Conservation (phyloP, 2,329 filamentous ascomycete species). For the Paradendryphiella salina region DNA sequence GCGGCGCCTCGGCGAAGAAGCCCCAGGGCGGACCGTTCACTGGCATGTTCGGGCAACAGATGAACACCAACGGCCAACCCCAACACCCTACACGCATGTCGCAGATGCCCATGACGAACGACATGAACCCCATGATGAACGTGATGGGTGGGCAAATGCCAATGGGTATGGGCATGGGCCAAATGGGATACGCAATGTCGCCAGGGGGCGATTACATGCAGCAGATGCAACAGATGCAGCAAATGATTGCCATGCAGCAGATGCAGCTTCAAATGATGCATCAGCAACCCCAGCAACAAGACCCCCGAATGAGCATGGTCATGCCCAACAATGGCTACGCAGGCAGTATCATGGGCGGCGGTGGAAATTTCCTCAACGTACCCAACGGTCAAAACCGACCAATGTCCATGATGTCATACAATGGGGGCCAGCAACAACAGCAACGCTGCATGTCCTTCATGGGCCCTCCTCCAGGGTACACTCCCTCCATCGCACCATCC, state of each 20-base stretch:
- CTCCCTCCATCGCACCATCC: conserved; percentile 89
- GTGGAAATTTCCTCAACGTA: conserved; percentile 32
- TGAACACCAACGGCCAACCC: conserved; percentile 34
- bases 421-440: conserved; percentile 53
- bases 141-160: conserved; percentile 35
- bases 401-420: conserved; percentile 52
- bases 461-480: conserved; percentile 60
- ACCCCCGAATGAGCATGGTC: conserved; percentile 31
- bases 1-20: conserved; percentile 41
- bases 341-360: conserved; percentile 27
- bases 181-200: conserved; percentile 63
- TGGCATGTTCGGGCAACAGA: conserved; percentile 40
- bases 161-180: conserved; percentile 37
- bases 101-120: conserved; percentile 35
- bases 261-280: conserved; percentile 66
- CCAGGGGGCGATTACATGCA: conserved; percentile 76
- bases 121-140: conserved; percentile 25
- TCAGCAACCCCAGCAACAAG: conserved; percentile 37
- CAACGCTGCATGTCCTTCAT: conserved; percentile 40
- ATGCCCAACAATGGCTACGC: conserved; percentile 28
- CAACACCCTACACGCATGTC: conserved; percentile 33
- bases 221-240: conserved; percentile 84
- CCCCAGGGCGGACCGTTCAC: conserved; percentile 39
- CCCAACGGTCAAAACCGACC: conserved; percentile 47
- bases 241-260: conserved; percentile 42